Conservation (phyloP, 352 stramenopile species). For the Ochromonadaceae sp. region DNA sequence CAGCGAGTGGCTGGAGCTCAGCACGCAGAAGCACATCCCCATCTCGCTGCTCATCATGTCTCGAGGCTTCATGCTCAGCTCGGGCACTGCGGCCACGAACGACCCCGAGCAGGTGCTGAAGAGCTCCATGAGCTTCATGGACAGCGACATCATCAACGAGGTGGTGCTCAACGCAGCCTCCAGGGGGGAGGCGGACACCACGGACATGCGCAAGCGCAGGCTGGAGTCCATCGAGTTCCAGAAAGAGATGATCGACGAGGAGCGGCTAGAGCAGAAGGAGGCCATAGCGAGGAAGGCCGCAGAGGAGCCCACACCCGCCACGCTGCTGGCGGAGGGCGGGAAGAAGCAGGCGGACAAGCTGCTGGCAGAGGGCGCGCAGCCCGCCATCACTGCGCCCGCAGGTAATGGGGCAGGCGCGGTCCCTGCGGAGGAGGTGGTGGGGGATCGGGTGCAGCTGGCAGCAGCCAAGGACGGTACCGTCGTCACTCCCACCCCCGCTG, state of each 20-base stretch:
- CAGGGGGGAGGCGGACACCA: slow-evolving; percentile 37
- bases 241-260: slow-evolving; percentile 70
- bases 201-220: slow-evolving; percentile 46
- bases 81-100: slow-evolving; percentile 16
- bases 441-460: slow-evolving; percentile 11
- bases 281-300: slow-evolving; percentile 14
- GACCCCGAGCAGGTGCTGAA: slow-evolving; percentile 14
- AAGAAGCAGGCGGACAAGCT: background rate
- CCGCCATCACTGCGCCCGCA: slow-evolving; percentile 25
- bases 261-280: slow-evolving; percentile 48
- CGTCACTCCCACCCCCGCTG: no score
- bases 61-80: slow-evolving; percentile 84
- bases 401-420: slow-evolving; percentile 46
- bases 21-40: slow-evolving; percentile 94
- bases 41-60: slow-evolving; percentile 96
- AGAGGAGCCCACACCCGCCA: background rate
- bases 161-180: slow-evolving; percentile 48
- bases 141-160: slow-evolving; percentile 59
- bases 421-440: slow-evolving; percentile 29
- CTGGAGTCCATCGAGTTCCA: slow-evolving; percentile 79
- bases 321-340: background rate
- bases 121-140: slow-evolving; percentile 42
- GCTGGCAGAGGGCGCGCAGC: slow-evolving; percentile 38
- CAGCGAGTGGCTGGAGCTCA: slow-evolving; percentile 91
- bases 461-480: no score